These are phyloP conservation scores for Boletus rubroflammeus DNA, from an alignment of 768 basidiomycete genomes.

Conservation along the genomic window DNA sequence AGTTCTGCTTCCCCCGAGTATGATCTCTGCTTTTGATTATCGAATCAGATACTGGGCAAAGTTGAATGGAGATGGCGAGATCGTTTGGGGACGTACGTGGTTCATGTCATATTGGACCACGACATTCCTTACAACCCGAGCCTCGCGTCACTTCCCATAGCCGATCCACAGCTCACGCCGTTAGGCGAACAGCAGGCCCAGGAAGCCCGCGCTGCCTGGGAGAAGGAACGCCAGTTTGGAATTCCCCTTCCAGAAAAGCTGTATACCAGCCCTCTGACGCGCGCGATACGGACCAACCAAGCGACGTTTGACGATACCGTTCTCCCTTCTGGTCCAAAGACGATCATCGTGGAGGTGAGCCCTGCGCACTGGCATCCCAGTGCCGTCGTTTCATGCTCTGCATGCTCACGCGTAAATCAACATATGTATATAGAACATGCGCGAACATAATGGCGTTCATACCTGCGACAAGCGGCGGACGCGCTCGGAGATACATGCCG, in stretches of 20 bases:
- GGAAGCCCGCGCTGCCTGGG: conserved; percentile 17
- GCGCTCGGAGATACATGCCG: conserved; percentile 41
- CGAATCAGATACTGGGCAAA: conserved; percentile 56
- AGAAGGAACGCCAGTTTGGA: conserved; percentile 8
- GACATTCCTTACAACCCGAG: not conserved
- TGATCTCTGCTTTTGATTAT: not conserved
- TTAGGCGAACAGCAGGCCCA: conserved; percentile 56
- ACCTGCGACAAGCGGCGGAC: conserved; percentile 69
- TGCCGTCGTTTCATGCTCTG: not conserved
- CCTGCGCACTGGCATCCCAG: not conserved
- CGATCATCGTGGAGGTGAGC: conserved; percentile 55
- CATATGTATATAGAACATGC: conserved; percentile 45
- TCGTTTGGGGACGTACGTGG: conserved; percentile 71
- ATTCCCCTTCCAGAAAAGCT: conserved; percentile 21
- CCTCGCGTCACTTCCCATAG: conserved; percentile 2
- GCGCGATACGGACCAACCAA: conserved; percentile 55
- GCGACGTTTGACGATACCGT: conserved; percentile 47
- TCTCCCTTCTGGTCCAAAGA: conserved; percentile 23
- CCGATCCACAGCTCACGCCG: conserved; percentile 51
- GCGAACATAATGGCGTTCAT: conserved; percentile 63
- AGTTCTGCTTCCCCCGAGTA: conserved; percentile 13
- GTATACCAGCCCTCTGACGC: conserved; percentile 48
- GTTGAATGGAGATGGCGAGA: conserved; percentile 58
- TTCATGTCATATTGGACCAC: not conserved
- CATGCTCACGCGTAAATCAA: not conserved